Conservation (phyloP, 2,329 filamentous ascomycete genomes). For the Aspergillus flavus region DNA sequence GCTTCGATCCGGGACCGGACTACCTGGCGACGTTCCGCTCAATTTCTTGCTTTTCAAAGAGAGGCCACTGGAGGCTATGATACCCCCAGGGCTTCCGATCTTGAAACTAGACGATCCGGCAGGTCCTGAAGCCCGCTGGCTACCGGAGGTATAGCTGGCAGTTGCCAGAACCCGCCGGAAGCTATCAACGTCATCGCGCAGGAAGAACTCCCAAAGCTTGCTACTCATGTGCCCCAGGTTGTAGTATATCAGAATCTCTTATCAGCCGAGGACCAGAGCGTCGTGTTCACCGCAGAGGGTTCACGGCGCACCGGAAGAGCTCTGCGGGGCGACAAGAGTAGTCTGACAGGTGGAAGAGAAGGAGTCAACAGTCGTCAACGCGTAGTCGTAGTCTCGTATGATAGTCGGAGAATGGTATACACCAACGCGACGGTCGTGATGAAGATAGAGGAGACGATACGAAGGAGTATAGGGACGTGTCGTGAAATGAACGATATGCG, state of each 20-base stretch:
- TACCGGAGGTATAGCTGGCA: slow-evolving; percentile 56
- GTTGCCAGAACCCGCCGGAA: slow-evolving; percentile 87
- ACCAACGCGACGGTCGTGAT: background rate
- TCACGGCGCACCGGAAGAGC: slow-evolving; percentile 76
- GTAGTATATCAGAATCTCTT: slow-evolving; percentile 42
- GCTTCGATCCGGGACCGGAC: slow-evolving; percentile 46
- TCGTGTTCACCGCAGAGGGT: slow-evolving; percentile 84
- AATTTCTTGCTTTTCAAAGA: slow-evolving; percentile 53
- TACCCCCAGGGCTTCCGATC: slow-evolving; percentile 32
- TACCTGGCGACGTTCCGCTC: slow-evolving; percentile 49
- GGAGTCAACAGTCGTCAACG: slow-evolving; percentile 20
- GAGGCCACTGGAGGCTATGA: slow-evolving; percentile 32
- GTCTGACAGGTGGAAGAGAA: slow-evolving; percentile 21
- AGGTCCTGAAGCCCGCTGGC: slow-evolving; percentile 31
- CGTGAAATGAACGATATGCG: slow-evolving; percentile 13
- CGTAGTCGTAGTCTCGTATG: slow-evolving; percentile 13
- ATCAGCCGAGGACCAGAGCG: slow-evolving; percentile 67
- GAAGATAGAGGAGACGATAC: background rate
- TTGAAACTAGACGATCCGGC: slow-evolving; percentile 30
- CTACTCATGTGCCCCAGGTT: slow-evolving; percentile 78
- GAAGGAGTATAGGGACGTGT: slow-evolving; percentile 7
- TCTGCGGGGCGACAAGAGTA: slow-evolving; percentile 33
- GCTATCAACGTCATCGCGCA: slow-evolving; percentile 95
- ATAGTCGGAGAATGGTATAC: background rate
- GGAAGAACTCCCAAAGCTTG: slow-evolving; percentile 93